Evolutionary conservation across 1,284 basidiomycete species (phyloP).

Genomic region (Athelia sp.): DNA sequence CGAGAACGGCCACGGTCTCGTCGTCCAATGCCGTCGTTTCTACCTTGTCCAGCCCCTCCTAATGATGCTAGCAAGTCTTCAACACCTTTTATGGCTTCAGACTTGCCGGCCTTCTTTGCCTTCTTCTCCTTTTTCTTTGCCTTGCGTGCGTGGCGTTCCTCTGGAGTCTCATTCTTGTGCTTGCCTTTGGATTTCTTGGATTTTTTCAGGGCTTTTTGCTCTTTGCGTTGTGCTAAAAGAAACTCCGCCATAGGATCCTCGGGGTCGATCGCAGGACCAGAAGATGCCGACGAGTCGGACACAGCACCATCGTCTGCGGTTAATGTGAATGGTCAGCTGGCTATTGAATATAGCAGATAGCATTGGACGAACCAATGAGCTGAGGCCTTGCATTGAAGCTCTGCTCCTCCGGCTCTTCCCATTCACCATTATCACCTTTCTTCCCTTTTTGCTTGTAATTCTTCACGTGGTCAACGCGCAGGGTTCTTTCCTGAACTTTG

Average conservation of each 20-base stretch:
- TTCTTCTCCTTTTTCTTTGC: conserved; percentile 59
- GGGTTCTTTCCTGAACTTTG: conserved; percentile 77
- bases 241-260: conserved; percentile 98
- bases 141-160: conserved; percentile 67
- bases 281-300: conserved; percentile 62
- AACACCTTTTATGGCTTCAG: conserved; percentile 42
- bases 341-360: background rate
- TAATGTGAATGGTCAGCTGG: background rate
- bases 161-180: conserved; percentile 72
- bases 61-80: conserved; percentile 45
- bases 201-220: conserved; percentile 60
- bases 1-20: conserved; percentile 16
- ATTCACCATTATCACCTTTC: conserved; percentile 84
- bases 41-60: conserved; percentile 14
- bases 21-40: conserved; percentile 16
- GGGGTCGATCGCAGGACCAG: conserved; percentile 76
- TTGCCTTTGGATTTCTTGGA: conserved; percentile 48
- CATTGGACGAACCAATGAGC: conserved; percentile 53
- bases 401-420: conserved; percentile 81
- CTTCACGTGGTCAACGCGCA: conserved; percentile 93
- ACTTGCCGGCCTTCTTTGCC: conserved; percentile 34
- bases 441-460: conserved; percentile 86
- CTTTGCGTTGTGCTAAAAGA: conserved; percentile 63
- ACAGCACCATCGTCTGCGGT: conserved; percentile 45
- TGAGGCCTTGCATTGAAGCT: conserved; percentile 82